phyloP scores from a whole-genome alignment of 2,329 filamentous ascomycete species.

The Didymella glomerata region DNA sequence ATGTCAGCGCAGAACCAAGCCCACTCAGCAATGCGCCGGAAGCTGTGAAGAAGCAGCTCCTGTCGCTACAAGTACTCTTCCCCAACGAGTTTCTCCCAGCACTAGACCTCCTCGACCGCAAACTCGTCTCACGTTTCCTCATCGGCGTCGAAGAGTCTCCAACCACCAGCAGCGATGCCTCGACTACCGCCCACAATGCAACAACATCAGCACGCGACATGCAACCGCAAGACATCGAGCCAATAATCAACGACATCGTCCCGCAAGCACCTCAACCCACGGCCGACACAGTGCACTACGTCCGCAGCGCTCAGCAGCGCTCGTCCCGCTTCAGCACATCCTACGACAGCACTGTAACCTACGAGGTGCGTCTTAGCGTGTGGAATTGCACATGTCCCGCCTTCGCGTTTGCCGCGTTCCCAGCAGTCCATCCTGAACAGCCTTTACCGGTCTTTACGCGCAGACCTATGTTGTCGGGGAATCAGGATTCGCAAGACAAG shows the following conservation, averaged over 20 bases:
- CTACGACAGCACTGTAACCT: conserved; percentile 52
- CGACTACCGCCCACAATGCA: background rate
- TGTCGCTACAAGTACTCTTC: conserved; percentile 79
- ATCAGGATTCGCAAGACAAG: background rate
- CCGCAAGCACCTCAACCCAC: background rate
- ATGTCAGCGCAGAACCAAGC: conserved; percentile 49
- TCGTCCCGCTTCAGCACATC: conserved; percentile 49
- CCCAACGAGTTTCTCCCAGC: conserved; percentile 82
- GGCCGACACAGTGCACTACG: conserved; percentile 55
- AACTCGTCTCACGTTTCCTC: conserved; percentile 68
- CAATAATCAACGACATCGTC: background rate
- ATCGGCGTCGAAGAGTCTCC: conserved; percentile 18
- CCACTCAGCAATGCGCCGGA: conserved; percentile 50
- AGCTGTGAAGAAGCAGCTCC: conserved; percentile 60
- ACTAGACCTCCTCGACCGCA: conserved; percentile 84
- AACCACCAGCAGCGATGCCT: background rate
- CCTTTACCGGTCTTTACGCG: conserved; percentile 8
- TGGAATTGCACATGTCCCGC: conserved; percentile 94
- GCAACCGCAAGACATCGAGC: background rate
- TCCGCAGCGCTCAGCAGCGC: conserved; percentile 65
- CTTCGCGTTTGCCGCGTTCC: conserved; percentile 78
- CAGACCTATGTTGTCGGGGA: background rate
- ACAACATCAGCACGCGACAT: background rate
- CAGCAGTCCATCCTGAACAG: conserved; percentile 37
- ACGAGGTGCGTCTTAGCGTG: conserved; percentile 75